Evolutionary conservation across 169 alveolate genomes (phyloP).

Genomic region (Plasmodium adleri): DNA sequence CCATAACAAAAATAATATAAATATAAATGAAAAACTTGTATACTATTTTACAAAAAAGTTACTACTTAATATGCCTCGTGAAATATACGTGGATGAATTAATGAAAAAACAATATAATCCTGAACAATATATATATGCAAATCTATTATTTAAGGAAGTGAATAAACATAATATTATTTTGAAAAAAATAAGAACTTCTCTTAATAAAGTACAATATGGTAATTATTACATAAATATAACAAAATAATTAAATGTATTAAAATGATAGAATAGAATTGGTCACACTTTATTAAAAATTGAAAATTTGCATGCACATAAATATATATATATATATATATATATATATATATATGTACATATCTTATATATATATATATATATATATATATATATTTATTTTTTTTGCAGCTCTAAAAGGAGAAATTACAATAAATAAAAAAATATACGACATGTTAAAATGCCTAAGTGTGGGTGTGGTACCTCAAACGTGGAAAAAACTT

Average conservation of each 20-base stretch:
- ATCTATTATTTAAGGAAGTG: conserved; percentile 63
- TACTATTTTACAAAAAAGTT: conserved; percentile 54
- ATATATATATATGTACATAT: background rate
- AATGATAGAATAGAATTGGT: background rate
- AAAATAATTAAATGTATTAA: background rate
- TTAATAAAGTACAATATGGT: conserved; percentile 74
- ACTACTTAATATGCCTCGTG: conserved; percentile 57
- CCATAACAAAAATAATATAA: conserved; percentile 13
- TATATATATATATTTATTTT: background rate
- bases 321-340: background rate
- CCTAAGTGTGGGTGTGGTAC: conserved; percentile 54
- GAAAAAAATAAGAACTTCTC: conserved; percentile 33
- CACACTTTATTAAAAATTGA: background rate
- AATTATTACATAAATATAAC: background rate
- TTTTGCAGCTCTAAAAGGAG: conserved; percentile 73
- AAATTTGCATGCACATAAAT: background rate
- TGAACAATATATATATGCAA: conserved; percentile 50
- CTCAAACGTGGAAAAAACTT: conserved; percentile 61
- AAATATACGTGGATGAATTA: conserved; percentile 61
- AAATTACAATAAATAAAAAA: conserved; percentile 53
- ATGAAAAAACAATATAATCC: conserved; percentile 28
- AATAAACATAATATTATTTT: conserved; percentile 53
- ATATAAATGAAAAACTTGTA: conserved; percentile 57
- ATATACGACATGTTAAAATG: conserved; percentile 55
- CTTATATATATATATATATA: too few relatives aligned